Evolutionary conservation across 2,329 filamentous ascomycete genomes (phyloP).

Genomic region (Eutypella sp.): DNA sequence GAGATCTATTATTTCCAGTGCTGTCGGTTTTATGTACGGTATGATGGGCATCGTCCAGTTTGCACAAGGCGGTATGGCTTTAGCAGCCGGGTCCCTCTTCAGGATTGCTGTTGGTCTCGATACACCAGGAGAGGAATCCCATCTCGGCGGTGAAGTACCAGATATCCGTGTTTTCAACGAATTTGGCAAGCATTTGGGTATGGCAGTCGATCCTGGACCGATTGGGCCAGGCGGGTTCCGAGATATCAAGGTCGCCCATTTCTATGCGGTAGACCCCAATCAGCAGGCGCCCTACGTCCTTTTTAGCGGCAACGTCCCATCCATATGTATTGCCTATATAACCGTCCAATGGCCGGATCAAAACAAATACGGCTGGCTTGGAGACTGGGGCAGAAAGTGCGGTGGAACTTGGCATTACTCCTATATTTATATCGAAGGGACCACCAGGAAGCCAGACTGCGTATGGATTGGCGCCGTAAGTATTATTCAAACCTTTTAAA

Average conservation of each 20-base stretch:
- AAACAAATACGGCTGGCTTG: slow-evolving; percentile 17
- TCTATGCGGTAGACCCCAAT: slow-evolving; percentile 8
- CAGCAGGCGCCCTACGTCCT: slow-evolving; percentile 21
- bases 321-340: slow-evolving; percentile 19
- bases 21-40: slow-evolving; percentile 15
- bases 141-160: slow-evolving; percentile 20
- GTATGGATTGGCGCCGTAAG: slow-evolving; percentile 17
- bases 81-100: slow-evolving; percentile 11
- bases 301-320: slow-evolving; percentile 21
- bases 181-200: slow-evolving; percentile 18
- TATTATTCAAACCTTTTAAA: neutral
- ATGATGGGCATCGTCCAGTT: slow-evolving; percentile 18
- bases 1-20: too few relatives aligned
- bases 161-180: slow-evolving; percentile 24
- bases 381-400: slow-evolving; percentile 21
- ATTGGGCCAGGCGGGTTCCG: slow-evolving; percentile 13
- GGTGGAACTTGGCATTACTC: slow-evolving; percentile 22
- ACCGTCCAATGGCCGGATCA: slow-evolving; percentile 13
- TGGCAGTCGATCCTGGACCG: slow-evolving; percentile 12
- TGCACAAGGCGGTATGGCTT: slow-evolving; percentile 12
- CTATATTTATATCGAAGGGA: slow-evolving; percentile 13
- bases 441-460: slow-evolving; percentile 12
- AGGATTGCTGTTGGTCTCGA: slow-evolving; percentile 17
- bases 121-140: slow-evolving; percentile 12
- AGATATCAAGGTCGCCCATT: slow-evolving; percentile 13